Evolutionary conservation across 371 early-diverging fungal genomes (phyloP).

Genomic region (Chytridiales sp.): DNA sequence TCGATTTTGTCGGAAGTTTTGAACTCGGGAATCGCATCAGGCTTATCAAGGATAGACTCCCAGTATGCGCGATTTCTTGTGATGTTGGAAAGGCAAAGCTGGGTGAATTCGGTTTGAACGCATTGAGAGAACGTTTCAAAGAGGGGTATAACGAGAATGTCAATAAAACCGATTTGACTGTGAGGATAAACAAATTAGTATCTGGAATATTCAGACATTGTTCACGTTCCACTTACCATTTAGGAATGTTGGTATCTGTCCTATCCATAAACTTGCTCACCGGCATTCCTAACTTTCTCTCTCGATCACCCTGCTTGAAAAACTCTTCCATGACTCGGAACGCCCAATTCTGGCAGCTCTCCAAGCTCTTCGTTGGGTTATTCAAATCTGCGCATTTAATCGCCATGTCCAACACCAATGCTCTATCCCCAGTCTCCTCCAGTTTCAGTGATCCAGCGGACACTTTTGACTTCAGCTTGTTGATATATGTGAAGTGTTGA

Average conservation of each 20-base stretch:
- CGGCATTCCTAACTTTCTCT: constrained; percentile 49
- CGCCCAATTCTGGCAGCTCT: constrained; percentile 46
- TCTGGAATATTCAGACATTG: neutral
- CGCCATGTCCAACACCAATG: constrained; percentile 49
- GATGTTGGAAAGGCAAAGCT: constrained; percentile 42
- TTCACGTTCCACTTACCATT: constrained; percentile 35
- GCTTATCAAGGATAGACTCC: constrained; percentile 23
- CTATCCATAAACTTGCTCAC: constrained; percentile 55
- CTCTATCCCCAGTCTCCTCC: constrained; percentile 46
- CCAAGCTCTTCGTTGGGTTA: constrained; percentile 52
- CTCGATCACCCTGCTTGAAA: constrained; percentile 59
- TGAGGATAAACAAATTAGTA: constrained; percentile 5
- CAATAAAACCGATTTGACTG: constrained; percentile 57
- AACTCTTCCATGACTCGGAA: constrained; percentile 56
- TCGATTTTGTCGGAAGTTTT: constrained; percentile 6
- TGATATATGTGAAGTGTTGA: constrained; percentile 54
- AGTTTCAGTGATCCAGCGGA: constrained; percentile 38
- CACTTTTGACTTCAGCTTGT: constrained; percentile 52
- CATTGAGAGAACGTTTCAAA: constrained; percentile 49
- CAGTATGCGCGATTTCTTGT: constrained; percentile 40
- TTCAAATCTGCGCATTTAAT: constrained; percentile 60
- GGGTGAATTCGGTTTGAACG: constrained; percentile 41
- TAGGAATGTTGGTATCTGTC: constrained; percentile 45
- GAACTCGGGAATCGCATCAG: constrained; percentile 24
- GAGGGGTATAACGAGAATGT: constrained; percentile 51